Evolutionary conservation across 2,329 filamentous ascomycete species (phyloP).

Genomic region (Atkinsonella texensis): DNA sequence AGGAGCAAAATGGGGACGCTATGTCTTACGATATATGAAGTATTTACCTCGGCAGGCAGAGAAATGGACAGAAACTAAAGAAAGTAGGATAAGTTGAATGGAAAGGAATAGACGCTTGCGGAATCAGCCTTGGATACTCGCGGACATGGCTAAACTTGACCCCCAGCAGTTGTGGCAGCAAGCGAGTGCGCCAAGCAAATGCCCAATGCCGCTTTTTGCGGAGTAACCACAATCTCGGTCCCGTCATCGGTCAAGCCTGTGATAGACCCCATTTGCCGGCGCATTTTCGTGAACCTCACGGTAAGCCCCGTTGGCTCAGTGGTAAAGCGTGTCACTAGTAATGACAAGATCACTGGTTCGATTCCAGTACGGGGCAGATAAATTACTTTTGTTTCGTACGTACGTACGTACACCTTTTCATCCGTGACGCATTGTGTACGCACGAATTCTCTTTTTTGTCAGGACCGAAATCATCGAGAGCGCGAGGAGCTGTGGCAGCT

Average conservation of each 20-base stretch:
- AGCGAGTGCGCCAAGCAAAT: not conserved
- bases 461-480: no score
- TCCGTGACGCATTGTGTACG: no score
- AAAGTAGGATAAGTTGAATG: not conserved
- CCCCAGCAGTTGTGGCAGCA: not conserved
- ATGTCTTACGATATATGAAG: constrained; percentile 23
- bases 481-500: no score
- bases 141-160: no score
- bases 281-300: fast-evolving
- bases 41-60: constrained; percentile 9
- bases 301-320: constrained; percentile 22
- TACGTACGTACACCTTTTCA: no score
- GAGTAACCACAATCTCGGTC: not conserved
- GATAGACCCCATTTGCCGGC: not conserved
- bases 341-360: constrained; percentile 25
- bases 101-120: no score
- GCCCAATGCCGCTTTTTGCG: no score
- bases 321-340: constrained; percentile 26
- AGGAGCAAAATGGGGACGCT: constrained; percentile 19
- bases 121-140: no score
- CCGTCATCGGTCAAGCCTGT: not conserved
- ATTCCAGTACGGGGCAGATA: constrained; percentile 21
- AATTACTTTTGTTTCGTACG: not conserved
- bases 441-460: no score
- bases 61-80: not conserved